phyloP scores from a whole-genome alignment of 2,329 filamentous ascomycete species.

The Fusarium pininemorale region DNA sequence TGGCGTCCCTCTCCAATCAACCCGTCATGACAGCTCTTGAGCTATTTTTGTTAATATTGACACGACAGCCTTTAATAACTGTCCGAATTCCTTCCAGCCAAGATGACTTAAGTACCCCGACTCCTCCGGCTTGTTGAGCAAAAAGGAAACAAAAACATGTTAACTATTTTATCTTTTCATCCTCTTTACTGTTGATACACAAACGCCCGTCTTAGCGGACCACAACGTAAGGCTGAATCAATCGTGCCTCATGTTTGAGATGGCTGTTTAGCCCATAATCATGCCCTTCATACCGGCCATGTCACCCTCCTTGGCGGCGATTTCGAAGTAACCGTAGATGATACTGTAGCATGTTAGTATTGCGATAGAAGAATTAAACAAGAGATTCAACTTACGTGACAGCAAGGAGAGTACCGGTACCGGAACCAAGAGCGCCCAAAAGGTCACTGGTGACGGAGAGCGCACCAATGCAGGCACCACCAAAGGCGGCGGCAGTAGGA shows the following conservation, averaged over 20 bases:
- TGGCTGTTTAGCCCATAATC: constrained; percentile 69
- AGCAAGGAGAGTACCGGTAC: constrained; percentile 96
- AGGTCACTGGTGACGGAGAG: constrained; percentile 96
- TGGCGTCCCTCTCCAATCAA: constrained; percentile 23
- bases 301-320: constrained; percentile 98
- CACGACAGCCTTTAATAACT: constrained; percentile 38
- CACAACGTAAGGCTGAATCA: constrained; percentile 34
- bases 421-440: constrained; percentile 92
- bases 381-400: constrained; percentile 82
- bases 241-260: constrained; percentile 28
- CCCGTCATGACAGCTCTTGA: constrained; percentile 34
- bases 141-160: constrained; percentile 42
- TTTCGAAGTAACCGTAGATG: constrained; percentile 99
- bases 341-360: constrained; percentile 70
- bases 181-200: constrained; percentile 44
- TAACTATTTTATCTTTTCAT: constrained; percentile 44
- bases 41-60: constrained; percentile 35
- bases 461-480: constrained; percentile 98
- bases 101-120: constrained; percentile 38
- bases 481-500: constrained; percentile 96
- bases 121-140: constrained; percentile 37
- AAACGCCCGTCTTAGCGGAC: constrained; percentile 27
- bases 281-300: constrained; percentile 82
- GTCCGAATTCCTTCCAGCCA: constrained; percentile 36
- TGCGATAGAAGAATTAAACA: constrained; percentile 37